A percentile compares a stretch with the other conserved stretches of the same genome.
phyloP scores from a whole-genome alignment of 306 rosid species.

The Spatholobus suberectus region DNA sequence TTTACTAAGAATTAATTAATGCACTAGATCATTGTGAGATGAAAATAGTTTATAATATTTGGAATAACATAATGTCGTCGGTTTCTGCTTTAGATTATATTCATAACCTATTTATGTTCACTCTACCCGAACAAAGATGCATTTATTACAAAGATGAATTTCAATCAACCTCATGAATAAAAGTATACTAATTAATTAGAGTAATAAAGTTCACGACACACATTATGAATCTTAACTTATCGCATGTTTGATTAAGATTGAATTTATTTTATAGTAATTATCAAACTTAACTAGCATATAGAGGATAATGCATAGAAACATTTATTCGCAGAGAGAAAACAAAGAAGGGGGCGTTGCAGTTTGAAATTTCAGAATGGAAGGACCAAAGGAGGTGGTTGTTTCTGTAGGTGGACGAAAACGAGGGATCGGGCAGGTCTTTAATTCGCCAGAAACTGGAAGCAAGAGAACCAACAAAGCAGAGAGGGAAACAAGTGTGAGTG shows the following conservation, averaged over 20 bases:
- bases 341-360: background rate
- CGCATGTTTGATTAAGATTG: background rate
- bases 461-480: background rate
- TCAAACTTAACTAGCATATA: too few species aligned
- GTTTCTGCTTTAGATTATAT: background rate
- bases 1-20: background rate
- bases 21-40: background rate
- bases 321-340: background rate
- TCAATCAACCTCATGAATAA: background rate
- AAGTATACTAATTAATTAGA: too few species aligned
- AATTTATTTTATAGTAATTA: too few species aligned
- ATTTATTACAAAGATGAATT: background rate
- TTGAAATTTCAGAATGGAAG: background rate
- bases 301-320: background rate
- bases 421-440: slow-evolving; percentile 4
- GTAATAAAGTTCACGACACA: background rate
- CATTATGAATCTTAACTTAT: background rate
- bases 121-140: background rate
- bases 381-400: background rate
- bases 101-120: background rate
- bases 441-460: background rate
- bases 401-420: slow-evolving; percentile 1
- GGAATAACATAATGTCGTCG: background rate
- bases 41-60: background rate
- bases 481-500: background rate